These are phyloP conservation scores for Herpetomonas tarakana DNA, from an alignment of 208 protist species.

Conservation along the genomic window DNA sequence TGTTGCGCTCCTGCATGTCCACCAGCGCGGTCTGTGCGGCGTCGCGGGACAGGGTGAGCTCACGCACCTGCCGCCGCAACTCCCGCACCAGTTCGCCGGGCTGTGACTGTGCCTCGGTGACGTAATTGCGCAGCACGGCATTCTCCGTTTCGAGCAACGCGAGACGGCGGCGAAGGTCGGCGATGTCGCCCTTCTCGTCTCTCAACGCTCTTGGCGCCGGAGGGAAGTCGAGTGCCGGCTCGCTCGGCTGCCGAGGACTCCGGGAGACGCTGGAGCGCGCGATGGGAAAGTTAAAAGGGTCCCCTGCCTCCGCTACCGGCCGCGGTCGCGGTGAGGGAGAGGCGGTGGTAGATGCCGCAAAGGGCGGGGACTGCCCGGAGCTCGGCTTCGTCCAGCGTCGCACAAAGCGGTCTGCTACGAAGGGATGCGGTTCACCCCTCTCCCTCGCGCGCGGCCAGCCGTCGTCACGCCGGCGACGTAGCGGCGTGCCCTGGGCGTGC, in stretches of 20 bases:
- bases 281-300: not conserved
- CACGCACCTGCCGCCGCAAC: not conserved
- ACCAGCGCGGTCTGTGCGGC: constrained; percentile 23
- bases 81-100: not conserved
- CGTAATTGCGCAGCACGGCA: constrained; percentile 1
- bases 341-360: too few species aligned
- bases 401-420: too few species aligned
- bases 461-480: too few species aligned
- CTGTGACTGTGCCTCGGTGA: not conserved
- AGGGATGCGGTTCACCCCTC: too few species aligned
- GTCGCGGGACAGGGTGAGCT: constrained; percentile 22
- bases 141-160: constrained; percentile 12
- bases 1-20: not conserved
- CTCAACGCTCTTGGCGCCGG: constrained; percentile 1
- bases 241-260: too few species aligned
- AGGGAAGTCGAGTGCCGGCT: not conserved
- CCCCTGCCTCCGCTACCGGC: not conserved
- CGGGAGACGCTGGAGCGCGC: constrained; percentile 1
- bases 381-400: too few species aligned
- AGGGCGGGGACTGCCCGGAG: too few species aligned
- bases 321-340: constrained; percentile 1
- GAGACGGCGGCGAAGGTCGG: not conserved
- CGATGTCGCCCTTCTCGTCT: not conserved
- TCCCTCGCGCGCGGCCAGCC: too few species aligned
- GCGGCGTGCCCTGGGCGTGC: too few species aligned